A percentile compares a stretch with the other conserved stretches of the same genome.
phyloP scores from a whole-genome alignment of 139 green algal species.

The Micromonas pusilla region DNA sequence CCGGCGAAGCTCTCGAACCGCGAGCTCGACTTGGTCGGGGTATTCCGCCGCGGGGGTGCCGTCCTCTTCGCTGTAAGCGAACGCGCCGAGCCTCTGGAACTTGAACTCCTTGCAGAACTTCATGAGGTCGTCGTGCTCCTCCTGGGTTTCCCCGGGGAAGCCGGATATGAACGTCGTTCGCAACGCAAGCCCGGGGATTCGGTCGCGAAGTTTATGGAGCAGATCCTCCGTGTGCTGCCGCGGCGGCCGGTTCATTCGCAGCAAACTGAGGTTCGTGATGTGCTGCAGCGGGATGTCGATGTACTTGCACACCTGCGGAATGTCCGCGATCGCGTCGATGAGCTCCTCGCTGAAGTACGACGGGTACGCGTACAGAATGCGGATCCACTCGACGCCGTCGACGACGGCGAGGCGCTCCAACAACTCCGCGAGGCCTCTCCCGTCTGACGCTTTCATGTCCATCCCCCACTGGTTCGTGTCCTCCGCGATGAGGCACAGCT shows the following conservation, averaged over 20 bases:
- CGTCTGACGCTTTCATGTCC: conserved; percentile 46
- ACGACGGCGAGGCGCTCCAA: conserved; percentile 63
- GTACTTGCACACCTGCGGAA: conserved; percentile 80
- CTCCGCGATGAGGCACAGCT: conserved; percentile 81
- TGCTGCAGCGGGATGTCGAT: conserved; percentile 94
- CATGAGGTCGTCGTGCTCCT: conserved; percentile 67
- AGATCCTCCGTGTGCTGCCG: conserved; percentile 57
- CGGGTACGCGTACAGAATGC: conserved; percentile 83
- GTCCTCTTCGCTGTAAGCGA: conserved; percentile 79
- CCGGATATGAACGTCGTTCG: conserved; percentile 81
- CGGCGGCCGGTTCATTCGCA: conserved; percentile 78
- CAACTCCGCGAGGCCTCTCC: conserved; percentile 61
- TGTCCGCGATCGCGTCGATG: conserved; percentile 71
- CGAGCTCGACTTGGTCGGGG: conserved; percentile 8
- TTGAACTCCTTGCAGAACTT: conserved; percentile 54
- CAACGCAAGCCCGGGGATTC: conserved; percentile 70
- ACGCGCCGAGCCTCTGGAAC: conserved; percentile 78
- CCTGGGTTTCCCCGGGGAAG: conserved; percentile 58
- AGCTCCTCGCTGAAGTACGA: conserved; percentile 67
- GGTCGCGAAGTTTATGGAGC: conserved; percentile 62
- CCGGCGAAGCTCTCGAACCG: neutral
- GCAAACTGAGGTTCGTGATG: conserved; percentile 73
- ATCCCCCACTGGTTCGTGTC: conserved; percentile 83
- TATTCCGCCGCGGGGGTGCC: conserved; percentile 69
- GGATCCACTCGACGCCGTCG: conserved; percentile 70